Evolutionary conservation across 768 basidiomycete species (phyloP).

Genomic region (Dioszegia hungarica): DNA sequence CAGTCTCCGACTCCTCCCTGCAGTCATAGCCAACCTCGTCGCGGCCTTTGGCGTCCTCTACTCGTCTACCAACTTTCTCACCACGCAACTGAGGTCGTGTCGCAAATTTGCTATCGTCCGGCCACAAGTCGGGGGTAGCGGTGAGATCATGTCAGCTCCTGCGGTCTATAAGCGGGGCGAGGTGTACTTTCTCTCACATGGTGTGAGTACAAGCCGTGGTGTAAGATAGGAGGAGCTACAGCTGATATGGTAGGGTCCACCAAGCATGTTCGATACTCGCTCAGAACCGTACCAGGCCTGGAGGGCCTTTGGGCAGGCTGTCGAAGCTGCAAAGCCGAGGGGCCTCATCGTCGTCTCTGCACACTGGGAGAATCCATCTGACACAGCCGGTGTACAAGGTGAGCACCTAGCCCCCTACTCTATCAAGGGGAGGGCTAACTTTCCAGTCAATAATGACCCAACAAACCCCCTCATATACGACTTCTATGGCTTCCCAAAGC

Average conservation of each 20-base stretch:
- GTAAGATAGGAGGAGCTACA: neutral
- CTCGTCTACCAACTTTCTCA: conserved; percentile 1
- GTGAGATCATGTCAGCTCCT: too few species aligned
- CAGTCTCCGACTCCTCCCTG: neutral
- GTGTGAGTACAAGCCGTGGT: conserved; percentile 17
- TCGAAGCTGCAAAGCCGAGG: conserved; percentile 22
- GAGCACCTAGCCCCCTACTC: neutral
- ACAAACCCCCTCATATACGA: conserved; percentile 43
- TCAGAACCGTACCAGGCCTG: conserved; percentile 37
- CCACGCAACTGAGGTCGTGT: neutral
- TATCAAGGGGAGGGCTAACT: neutral
- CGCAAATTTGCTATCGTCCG: neutral
- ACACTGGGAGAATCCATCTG: conserved; percentile 39
- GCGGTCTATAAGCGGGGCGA: conserved; percentile 24
- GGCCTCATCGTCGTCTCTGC: conserved; percentile 42
- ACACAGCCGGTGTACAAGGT: conserved; percentile 22
- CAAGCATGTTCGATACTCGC: conserved; percentile 29
- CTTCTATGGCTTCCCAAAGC: conserved; percentile 41
- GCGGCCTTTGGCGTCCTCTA: conserved; percentile 1
- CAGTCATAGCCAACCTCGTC: neutral
- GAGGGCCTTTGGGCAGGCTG: conserved; percentile 22
- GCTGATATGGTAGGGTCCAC: conserved; percentile 30
- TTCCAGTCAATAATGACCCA: conserved; percentile 30
- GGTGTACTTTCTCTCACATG: conserved; percentile 47
- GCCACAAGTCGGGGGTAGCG: neutral